These are phyloP conservation scores for Pelargonium exstipulatum DNA, from an alignment of 441 rosid genomes.

Conservation along the genomic window DNA sequence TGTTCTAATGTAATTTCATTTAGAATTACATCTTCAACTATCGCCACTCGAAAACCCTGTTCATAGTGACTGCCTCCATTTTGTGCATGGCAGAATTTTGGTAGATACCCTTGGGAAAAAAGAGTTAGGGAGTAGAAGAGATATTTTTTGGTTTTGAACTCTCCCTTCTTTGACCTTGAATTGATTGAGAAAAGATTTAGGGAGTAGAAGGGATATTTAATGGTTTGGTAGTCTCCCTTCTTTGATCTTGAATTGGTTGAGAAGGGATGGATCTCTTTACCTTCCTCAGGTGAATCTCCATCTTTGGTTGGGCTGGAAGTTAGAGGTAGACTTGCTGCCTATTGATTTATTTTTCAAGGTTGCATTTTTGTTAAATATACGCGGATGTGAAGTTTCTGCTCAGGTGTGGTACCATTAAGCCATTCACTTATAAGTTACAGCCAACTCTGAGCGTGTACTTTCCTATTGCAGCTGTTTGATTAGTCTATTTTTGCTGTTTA, in stretches of 20 bases:
- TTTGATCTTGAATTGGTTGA: background rate
- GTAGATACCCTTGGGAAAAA: background rate
- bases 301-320: background rate
- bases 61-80: background rate
- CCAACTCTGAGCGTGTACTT: background rate
- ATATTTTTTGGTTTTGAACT: background rate
- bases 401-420: background rate
- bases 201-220: too few relatives aligned
- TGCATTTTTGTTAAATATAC: background rate
- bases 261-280: background rate
- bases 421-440: background rate
- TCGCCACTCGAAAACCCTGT: background rate
- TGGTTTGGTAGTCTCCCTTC: too few relatives aligned
- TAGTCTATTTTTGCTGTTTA: conserved; percentile 6
- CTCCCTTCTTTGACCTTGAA: background rate
- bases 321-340: background rate
- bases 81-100: background rate
- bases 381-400: background rate
- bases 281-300: background rate
- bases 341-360: background rate
- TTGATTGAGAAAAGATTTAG: too few relatives aligned
- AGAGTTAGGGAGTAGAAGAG: background rate
- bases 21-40: too few relatives aligned
- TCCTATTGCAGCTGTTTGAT: background rate
- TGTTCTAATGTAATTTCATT: too few relatives aligned